phyloP scores from a whole-genome alignment of 805 yeast genomes.

The Cyberlindnera xylosilytica region DNA sequence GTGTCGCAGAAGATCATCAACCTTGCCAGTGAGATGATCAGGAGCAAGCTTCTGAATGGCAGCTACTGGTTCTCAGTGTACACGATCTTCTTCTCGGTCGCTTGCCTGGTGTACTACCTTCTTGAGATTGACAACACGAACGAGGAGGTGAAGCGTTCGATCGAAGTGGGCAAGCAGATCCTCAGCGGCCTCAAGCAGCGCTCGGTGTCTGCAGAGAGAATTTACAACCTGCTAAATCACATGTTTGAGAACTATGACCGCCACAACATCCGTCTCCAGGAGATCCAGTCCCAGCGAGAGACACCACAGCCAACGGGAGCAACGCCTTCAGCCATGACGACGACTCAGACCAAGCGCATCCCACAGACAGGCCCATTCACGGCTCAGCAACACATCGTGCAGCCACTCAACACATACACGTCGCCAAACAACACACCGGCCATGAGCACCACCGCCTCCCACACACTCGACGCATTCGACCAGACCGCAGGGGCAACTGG shows the following conservation, averaged over 20 bases:
- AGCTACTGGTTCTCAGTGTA: conserved; percentile 94
- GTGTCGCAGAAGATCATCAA: conserved; percentile 80
- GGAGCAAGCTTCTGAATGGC: conserved; percentile 69
- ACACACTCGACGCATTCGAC: conserved; percentile 12
- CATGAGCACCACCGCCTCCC: conserved; percentile 17
- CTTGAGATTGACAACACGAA: conserved; percentile 46
- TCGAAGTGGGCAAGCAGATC: conserved; percentile 75
- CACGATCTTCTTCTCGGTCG: conserved; percentile 88
- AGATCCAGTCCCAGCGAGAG: conserved; percentile 6
- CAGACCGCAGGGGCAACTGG: no score
- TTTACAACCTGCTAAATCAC: conserved; percentile 72
- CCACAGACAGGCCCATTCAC: conserved; percentile 14
- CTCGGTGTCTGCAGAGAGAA: conserved; percentile 75
- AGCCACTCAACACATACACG: conserved; percentile 13
- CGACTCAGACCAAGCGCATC: no score
- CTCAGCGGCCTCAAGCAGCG: conserved; percentile 66
- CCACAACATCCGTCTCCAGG: conserved; percentile 51
- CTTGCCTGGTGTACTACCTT: conserved; percentile 74
- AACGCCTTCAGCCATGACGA: no score
- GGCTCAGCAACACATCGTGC: conserved; percentile 1
- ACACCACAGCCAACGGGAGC: conserved; percentile 6
- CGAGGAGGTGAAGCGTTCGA: conserved; percentile 56
- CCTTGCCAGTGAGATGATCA: conserved; percentile 76
- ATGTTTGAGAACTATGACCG: conserved; percentile 76
- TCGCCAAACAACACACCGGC: conserved; percentile 17